phyloP scores from a whole-genome alignment of 2,329 filamentous ascomycete genomes.

The Hypoxylon sp. region DNA sequence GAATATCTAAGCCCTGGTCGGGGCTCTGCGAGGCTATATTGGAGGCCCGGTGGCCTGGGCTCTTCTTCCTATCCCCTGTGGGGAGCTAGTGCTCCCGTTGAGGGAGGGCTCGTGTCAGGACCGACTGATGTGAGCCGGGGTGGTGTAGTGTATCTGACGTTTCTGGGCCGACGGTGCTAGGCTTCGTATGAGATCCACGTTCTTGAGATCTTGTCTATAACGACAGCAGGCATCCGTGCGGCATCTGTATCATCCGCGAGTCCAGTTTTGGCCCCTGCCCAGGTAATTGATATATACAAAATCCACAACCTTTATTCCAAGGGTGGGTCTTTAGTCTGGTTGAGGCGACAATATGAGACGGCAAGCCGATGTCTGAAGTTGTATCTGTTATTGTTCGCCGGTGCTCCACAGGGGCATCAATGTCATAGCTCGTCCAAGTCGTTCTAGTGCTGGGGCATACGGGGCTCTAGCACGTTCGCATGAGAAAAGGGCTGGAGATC shows the following conservation, averaged over 20 bases:
- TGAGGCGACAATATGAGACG: slow-evolving; percentile 44
- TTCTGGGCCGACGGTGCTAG: slow-evolving; percentile 55
- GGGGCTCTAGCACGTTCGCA: slow-evolving; percentile 48
- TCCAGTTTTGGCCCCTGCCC: slow-evolving; percentile 26
- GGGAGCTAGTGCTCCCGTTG: slow-evolving; percentile 53
- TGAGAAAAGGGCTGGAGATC: slow-evolving; percentile 54
- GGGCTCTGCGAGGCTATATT: slow-evolving; percentile 55
- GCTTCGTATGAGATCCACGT: slow-evolving; percentile 63
- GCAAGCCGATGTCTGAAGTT: slow-evolving; percentile 41
- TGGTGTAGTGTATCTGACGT: slow-evolving; percentile 57
- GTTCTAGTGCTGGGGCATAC: slow-evolving; percentile 25
- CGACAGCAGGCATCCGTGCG: slow-evolving; percentile 67
- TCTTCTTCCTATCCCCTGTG: slow-evolving; percentile 45
- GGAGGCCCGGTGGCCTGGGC: slow-evolving; percentile 48
- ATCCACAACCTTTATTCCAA: slow-evolving; percentile 38
- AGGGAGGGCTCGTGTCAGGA: slow-evolving; percentile 59
- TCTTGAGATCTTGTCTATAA: slow-evolving; percentile 65
- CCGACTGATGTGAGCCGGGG: slow-evolving; percentile 51
- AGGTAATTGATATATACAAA: slow-evolving; percentile 19
- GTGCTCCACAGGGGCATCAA: slow-evolving; percentile 39
- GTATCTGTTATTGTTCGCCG: slow-evolving; percentile 34
- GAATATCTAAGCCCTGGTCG: slow-evolving; percentile 39
- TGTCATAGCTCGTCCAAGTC: slow-evolving; percentile 36
- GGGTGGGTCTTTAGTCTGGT: slow-evolving; percentile 22
- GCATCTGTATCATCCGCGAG: slow-evolving; percentile 53